Evolutionary conservation across 2,329 filamentous ascomycete genomes (phyloP).

Genomic region (Fusarium acutatum): DNA sequence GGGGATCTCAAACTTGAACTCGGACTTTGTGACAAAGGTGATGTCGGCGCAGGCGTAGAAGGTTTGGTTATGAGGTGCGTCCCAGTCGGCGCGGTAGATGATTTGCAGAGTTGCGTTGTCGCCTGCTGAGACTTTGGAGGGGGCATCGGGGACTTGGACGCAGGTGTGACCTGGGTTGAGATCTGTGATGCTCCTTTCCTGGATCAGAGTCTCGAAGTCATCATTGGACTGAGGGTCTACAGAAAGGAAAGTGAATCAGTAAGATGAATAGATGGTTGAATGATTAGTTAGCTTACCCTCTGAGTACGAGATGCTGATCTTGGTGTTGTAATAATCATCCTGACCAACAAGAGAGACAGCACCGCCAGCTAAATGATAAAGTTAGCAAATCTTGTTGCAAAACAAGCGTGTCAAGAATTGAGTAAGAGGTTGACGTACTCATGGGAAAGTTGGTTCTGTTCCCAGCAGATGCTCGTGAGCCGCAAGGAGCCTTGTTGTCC

Average conservation of each 20-base stretch:
- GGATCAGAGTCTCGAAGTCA: constrained; percentile 53
- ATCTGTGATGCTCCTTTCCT: constrained; percentile 47
- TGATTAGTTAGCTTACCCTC: constrained; percentile 48
- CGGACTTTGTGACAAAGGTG: constrained; percentile 49
- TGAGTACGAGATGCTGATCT: constrained; percentile 62
- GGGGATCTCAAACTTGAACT: constrained; percentile 47
- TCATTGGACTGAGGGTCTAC: constrained; percentile 50
- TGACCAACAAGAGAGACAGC: constrained; percentile 64
- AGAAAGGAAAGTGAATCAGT: rapidly evolving
- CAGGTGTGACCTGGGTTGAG: constrained; percentile 58
- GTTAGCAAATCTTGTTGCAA: not conserved
- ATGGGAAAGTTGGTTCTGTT: constrained; percentile 67
- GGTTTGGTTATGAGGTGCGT: constrained; percentile 53
- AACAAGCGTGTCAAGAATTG: not conserved
- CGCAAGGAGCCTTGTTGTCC: constrained; percentile 67
- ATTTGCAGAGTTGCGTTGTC: constrained; percentile 59
- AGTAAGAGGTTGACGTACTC: constrained; percentile 42
- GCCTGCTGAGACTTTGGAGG: constrained; percentile 49
- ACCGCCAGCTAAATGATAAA: constrained; percentile 55
- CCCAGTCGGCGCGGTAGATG: constrained; percentile 56
- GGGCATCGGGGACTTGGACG: constrained; percentile 48
- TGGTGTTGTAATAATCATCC: constrained; percentile 63
- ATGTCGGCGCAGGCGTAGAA: constrained; percentile 62
- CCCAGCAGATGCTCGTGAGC: constrained; percentile 55
- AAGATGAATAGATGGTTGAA: not conserved